Percentiles rank a stretch among this genome's conserved stretches.
Conservation (phyloP, 768 basidiomycete species). For the Kwoniella bestiolae region DNA sequence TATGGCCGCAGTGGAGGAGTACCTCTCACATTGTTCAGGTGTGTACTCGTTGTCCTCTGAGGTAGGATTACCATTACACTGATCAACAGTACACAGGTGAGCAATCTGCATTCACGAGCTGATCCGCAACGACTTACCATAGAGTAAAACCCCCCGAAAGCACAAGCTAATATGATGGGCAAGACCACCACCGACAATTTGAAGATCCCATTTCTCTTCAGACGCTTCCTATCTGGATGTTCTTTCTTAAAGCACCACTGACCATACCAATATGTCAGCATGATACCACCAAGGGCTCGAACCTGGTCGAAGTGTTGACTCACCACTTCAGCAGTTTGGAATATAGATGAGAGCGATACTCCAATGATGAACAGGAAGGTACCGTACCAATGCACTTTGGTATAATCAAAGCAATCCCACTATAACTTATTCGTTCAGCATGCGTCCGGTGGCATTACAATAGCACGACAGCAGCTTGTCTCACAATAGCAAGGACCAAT, state of each 20-base stretch:
- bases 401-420: slow-evolving; percentile 43
- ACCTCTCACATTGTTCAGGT: slow-evolving; percentile 35
- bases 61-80: slow-evolving; percentile 25
- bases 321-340: slow-evolving; percentile 51
- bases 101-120: too few relatives aligned
- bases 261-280: background rate
- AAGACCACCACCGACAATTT: slow-evolving; percentile 51
- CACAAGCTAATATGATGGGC: slow-evolving; percentile 47
- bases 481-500: slow-evolving; percentile 45
- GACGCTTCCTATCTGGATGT: slow-evolving; percentile 51
- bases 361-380: slow-evolving; percentile 53
- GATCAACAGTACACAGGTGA: too few relatives aligned
- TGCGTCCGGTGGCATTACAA: background rate
- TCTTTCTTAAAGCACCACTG: slow-evolving; percentile 43
- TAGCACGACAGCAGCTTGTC: slow-evolving; percentile 3
- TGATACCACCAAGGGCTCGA: background rate
- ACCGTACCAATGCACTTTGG: slow-evolving; percentile 36
- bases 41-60: slow-evolving; percentile 11
- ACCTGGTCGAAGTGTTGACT: slow-evolving; percentile 16
- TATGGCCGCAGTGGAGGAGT: slow-evolving; percentile 44
- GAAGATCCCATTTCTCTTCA: slow-evolving; percentile 48
- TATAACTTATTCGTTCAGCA: background rate
- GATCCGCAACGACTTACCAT: too few relatives aligned
- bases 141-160: slow-evolving; percentile 49
- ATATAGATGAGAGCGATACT: slow-evolving; percentile 53